phyloP scores from a whole-genome alignment of 1,284 basidiomycete genomes.

The Ustilago cynodontis region DNA sequence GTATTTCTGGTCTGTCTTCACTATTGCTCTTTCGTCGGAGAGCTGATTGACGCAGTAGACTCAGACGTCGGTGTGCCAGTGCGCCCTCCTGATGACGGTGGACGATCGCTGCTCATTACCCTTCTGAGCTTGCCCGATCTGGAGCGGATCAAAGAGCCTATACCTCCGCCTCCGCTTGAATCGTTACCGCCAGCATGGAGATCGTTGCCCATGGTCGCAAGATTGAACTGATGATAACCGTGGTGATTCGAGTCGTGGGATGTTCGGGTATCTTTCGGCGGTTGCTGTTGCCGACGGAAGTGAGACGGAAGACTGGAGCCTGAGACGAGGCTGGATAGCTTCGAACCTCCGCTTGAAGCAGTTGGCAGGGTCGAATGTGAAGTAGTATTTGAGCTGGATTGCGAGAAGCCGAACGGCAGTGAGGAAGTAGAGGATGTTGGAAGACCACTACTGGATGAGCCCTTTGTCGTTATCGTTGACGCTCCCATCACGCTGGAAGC shows the following conservation, averaged over 20 bases:
- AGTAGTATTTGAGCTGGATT: slow-evolving; percentile 3
- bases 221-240: slow-evolving; percentile 42
- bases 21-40: background rate
- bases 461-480: background rate
- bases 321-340: slow-evolving; percentile 5
- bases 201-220: background rate
- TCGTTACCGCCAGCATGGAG: background rate
- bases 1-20: too few species aligned
- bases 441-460: slow-evolving; percentile 13
- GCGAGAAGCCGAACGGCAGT: slow-evolving; percentile 18
- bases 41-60: background rate
- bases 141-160: slow-evolving; percentile 16
- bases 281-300: slow-evolving; percentile 10
- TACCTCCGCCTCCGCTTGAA: background rate
- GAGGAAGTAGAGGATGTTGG: slow-evolving; percentile 21
- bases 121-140: slow-evolving; percentile 18
- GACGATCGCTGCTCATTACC: slow-evolving; percentile 9
- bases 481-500: background rate
- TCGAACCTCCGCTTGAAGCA: background rate
- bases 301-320: slow-evolving; percentile 18
- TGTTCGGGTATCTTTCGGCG: slow-evolving; percentile 7
- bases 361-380: background rate
- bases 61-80: background rate
- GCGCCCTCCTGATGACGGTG: background rate
- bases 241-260: slow-evolving; percentile 25